Evolutionary conservation across 2,329 filamentous ascomycete genomes (phyloP).

Genomic region (Lasiodiplodia citricola): DNA sequence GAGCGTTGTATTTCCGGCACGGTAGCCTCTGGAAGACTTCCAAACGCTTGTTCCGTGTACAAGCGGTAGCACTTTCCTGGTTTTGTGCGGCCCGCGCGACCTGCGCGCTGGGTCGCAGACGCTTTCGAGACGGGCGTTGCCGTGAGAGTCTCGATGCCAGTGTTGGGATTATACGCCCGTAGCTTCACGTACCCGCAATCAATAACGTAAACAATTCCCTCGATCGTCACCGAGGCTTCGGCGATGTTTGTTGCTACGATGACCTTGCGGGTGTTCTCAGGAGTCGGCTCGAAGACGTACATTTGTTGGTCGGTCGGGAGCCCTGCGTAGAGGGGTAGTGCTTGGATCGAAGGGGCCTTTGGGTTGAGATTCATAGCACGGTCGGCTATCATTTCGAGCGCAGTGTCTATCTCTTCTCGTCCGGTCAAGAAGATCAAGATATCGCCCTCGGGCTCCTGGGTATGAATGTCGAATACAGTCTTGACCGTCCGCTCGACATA

Average conservation of each 20-base stretch:
- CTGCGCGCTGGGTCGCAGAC: constrained; percentile 88
- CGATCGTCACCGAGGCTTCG: constrained; percentile 93
- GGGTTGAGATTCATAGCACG: constrained; percentile 68
- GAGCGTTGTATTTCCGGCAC: constrained; percentile 91
- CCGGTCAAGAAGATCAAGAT: constrained; percentile 92
- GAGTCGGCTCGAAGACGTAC: constrained; percentile 86
- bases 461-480: constrained; percentile 87
- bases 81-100: constrained; percentile 85
- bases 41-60: constrained; percentile 79
- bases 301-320: constrained; percentile 90
- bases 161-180: constrained; percentile 80
- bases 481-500: constrained; percentile 84
- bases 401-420: constrained; percentile 86
- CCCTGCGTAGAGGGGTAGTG: constrained; percentile 86
- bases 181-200: constrained; percentile 93
- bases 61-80: constrained; percentile 94
- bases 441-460: constrained; percentile 79
- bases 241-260: constrained; percentile 96
- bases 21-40: constrained; percentile 71
- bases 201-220: constrained; percentile 88
- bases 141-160: constrained; percentile 86
- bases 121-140: constrained; percentile 85
- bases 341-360: constrained; percentile 64
- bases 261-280: constrained; percentile 84
- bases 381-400: constrained; percentile 79